Conservation (phyloP, 768 basidiomycete genomes). For the Boletus insuetus region DNA sequence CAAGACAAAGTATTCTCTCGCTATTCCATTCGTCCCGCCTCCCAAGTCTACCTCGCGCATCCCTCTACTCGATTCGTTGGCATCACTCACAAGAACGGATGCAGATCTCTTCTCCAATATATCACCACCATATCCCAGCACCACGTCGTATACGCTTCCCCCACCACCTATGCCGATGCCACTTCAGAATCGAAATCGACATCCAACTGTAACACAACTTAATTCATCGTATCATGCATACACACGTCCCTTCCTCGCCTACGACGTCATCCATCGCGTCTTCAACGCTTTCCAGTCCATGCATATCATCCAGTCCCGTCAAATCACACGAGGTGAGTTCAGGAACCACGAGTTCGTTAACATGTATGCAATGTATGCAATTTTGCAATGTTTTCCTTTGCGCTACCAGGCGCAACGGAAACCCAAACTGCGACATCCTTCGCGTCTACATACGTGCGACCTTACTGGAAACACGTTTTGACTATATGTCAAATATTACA, state of each 20-base stretch:
- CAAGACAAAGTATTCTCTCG: conserved; percentile 45
- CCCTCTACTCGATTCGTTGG: neutral
- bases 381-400: neutral
- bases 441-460: conserved; percentile 61
- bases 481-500: conserved; percentile 75
- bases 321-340: conserved; percentile 13
- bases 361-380: too few relatives aligned
- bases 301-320: conserved; percentile 24
- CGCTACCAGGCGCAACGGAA: conserved; percentile 17
- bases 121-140: conserved; percentile 4
- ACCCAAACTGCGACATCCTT: conserved; percentile 67
- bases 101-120: conserved; percentile 12
- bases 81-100: neutral
- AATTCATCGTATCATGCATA: neutral
- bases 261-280: conserved; percentile 21
- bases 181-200: conserved; percentile 7
- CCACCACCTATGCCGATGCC: conserved; percentile 12
- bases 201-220: neutral
- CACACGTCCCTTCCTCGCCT: conserved; percentile 21
- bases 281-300: conserved; percentile 31
- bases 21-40: conserved; percentile 48
- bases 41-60: conserved; percentile 11
- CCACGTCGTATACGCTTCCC: conserved; percentile 7
- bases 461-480: conserved; percentile 71
- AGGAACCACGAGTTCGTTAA: neutral